Base-by-base conservation (phyloP, 805 yeast genomes). In the Pichia phayaonensis region DNA sequence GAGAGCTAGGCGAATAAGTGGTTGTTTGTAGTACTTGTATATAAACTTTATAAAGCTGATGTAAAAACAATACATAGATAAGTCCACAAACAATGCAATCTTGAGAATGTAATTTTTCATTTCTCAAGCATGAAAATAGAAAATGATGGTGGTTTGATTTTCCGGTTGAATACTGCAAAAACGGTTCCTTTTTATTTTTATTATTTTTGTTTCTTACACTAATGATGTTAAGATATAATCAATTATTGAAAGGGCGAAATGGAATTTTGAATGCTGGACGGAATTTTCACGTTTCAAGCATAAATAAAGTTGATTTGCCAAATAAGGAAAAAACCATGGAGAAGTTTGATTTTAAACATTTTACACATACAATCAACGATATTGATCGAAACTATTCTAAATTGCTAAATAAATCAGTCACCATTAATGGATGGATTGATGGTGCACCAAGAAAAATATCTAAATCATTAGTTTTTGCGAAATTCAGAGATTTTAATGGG, bases 391-490 rank as follows among this genome's bases (percentile, higher is more conserved):
- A 48, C 3, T 29, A 54, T 18, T 44, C 44, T 2, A 18, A 41
- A 4, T 40, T 55, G 13, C 20, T 61, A 8, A 48, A 53, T 13
- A 22, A 56, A 12, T 57, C 64, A 15, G 76, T 84, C 2, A 72
- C 75, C 0, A 56, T 92, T 8, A 80, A 87, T 55, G 98, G 99
- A 0, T 94, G 97, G 89, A 76, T 92, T 18, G 81, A 88, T 59
- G 72, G 77, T 22, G 82, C 83, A 56, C 94, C 96, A 0, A 75
- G 84, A 48, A 79, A 80, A 48, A 70, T 86, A 48, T 82, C 92
- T 4, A 81, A 80, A 47, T 67, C 67, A 12, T 70, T 87, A 45
- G 74, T 79, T 1, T 92, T 94, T 71, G 94, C 85, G 2, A 79
- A 76, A 26, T 67, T 92, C 15, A 73, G 98, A 54, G 98, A 90